Percentiles rank a stretch among this genome's conserved stretches.
These are phyloP conservation scores for Colletotrichum sp. DNA, from an alignment of 2,329 filamentous ascomycete species.

Conservation along the genomic window DNA sequence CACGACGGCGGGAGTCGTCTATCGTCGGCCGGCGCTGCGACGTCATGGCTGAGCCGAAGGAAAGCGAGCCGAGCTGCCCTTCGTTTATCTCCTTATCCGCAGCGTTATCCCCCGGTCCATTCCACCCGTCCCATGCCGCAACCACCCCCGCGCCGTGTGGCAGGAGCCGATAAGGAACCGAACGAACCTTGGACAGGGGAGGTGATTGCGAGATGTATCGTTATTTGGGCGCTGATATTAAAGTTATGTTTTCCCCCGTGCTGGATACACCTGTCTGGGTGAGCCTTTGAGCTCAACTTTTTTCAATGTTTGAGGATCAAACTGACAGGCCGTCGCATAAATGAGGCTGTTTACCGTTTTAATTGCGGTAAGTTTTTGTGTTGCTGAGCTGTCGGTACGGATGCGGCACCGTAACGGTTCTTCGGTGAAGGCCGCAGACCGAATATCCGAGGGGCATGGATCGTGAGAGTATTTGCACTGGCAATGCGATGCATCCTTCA, in stretches of 20 bases:
- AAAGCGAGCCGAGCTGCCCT: conserved; percentile 23
- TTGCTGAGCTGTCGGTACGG: neutral
- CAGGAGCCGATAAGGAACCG: neutral
- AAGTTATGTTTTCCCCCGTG: conserved; percentile 14
- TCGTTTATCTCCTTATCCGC: neutral
- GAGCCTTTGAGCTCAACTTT: neutral
- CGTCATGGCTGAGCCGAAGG: conserved; percentile 38
- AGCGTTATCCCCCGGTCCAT: neutral
- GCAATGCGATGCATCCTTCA: neutral
- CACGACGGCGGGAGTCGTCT: conserved; percentile 11
- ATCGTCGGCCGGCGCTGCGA: conserved; percentile 17
- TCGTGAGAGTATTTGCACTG: neutral
- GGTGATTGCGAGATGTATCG: neutral
- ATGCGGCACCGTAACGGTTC: neutral
- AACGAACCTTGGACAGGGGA: neutral
- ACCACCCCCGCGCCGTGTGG: neutral
- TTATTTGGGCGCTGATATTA: neutral
- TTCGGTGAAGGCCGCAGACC: neutral
- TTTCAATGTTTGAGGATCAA: neutral
- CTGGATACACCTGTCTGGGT: neutral
- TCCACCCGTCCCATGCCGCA: neutral
- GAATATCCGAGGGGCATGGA: neutral
- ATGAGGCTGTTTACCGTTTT: neutral
- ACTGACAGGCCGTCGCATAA: neutral
- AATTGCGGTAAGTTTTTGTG: neutral